Evolutionary conservation across 352 stramenopile species (phyloP).

Genomic region (Phytophthora capsici): DNA sequence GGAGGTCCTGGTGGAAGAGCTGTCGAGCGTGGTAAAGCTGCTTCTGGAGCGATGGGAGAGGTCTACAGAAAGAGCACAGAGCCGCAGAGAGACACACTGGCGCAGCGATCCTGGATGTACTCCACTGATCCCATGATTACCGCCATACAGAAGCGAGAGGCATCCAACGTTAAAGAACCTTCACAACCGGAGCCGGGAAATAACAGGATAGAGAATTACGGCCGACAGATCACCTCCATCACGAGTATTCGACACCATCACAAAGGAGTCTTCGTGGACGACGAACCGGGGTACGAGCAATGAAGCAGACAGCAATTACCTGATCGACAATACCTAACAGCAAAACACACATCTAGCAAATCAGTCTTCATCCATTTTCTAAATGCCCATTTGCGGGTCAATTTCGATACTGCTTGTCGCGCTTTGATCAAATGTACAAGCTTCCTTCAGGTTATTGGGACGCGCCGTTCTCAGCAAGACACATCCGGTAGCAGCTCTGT

Average conservation of each 20-base stretch:
- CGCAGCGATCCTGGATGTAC: constrained; percentile 83
- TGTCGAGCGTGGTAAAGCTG: constrained; percentile 67
- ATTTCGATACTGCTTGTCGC: constrained; percentile 4
- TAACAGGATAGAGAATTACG: constrained; percentile 33
- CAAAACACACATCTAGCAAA: constrained; percentile 9
- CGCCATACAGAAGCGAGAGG: constrained; percentile 44
- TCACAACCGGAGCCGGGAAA: constrained; percentile 21
- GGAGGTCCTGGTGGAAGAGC: constrained; percentile 50
- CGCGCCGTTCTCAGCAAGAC: constrained; percentile 35
- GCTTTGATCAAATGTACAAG: constrained; percentile 32
- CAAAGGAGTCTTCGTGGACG: constrained; percentile 69
- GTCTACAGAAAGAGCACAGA: constrained; percentile 61
- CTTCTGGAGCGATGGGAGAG: constrained; percentile 69
- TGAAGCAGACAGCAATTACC: constrained; percentile 6
- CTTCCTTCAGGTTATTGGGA: constrained; percentile 23
- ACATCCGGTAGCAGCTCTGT: constrained; percentile 81
- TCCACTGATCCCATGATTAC: constrained; percentile 73
- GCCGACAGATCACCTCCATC: constrained; percentile 63
- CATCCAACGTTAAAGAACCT: constrained; percentile 1
- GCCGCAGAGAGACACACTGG: constrained; percentile 70
- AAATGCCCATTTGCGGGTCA: constrained; percentile 4
- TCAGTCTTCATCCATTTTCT: constrained; percentile 32
- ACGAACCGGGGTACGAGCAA: constrained; percentile 36
- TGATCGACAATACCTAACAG: not conserved
- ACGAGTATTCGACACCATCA: constrained; percentile 59